phyloP scores from a whole-genome alignment of 129 eudicot genomes.

The Rutidosis leptorrhynchoides region DNA sequence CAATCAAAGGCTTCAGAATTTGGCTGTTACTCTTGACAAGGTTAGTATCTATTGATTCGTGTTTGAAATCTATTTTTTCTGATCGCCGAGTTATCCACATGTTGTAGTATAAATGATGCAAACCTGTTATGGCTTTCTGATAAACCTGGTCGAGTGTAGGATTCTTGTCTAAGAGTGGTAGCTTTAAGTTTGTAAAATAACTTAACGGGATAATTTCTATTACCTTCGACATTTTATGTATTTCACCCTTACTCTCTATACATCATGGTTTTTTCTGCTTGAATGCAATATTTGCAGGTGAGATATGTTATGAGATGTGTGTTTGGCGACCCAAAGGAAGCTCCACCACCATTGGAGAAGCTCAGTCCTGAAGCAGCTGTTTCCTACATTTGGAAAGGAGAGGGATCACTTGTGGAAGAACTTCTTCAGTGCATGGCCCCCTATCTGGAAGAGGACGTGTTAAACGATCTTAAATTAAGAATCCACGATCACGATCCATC shows the following conservation, averaged over 20 bases:
- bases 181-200: no score
- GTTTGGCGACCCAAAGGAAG: conserved; percentile 88
- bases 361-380: conserved; percentile 71
- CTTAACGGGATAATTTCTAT: no score
- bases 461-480: conserved; percentile 54
- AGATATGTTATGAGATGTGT: conserved; percentile 79
- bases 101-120: no score
- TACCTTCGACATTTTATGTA: no score
- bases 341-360: conserved; percentile 88
- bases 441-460: conserved; percentile 61
- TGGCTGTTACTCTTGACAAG: conserved; percentile 99
- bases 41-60: no score
- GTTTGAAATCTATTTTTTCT: no score
- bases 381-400: conserved; percentile 83
- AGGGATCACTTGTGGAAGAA: conserved; percentile 80
- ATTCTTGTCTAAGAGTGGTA: no score
- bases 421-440: conserved; percentile 79
- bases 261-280: no score
- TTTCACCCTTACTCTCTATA: no score
- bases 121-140: no score
- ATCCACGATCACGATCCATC: conserved; percentile 85
- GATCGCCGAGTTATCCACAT: no score
- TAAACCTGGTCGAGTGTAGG: no score
- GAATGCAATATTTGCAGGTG: conserved; percentile 82
- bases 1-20: conserved; percentile 91